Conservation (phyloP, 805 yeast species). For the Torulaspora maleeae region DNA sequence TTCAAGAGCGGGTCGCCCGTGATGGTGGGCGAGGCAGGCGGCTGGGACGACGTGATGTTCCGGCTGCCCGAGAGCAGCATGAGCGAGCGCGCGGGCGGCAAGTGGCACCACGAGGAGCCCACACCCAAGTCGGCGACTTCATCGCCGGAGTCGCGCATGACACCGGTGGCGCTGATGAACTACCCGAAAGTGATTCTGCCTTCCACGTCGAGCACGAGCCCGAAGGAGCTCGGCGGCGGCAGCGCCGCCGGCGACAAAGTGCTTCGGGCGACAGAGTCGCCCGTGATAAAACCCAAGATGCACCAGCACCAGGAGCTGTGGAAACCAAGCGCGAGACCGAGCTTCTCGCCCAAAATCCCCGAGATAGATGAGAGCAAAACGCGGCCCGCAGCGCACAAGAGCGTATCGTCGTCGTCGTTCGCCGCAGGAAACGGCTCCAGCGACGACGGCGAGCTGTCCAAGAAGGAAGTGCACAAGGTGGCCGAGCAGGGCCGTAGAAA, state of each 20-base stretch:
- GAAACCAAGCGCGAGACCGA: constrained; percentile 1
- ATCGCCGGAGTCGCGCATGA: constrained; percentile 13
- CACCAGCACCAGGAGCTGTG: constrained; percentile 1
- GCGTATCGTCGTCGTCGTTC: constrained; percentile 4
- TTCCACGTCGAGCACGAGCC: constrained; percentile 12
- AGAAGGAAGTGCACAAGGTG: constrained; percentile 58
- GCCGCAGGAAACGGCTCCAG: constrained; percentile 11
- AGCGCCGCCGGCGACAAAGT: constrained; percentile 9
- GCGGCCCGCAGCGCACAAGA: constrained; percentile 4
- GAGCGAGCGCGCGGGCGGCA: neutral
- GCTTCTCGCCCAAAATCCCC: neutral
- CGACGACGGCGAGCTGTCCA: constrained; percentile 17
- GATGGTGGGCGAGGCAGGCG: constrained; percentile 1
- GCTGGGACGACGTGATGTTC: constrained; percentile 31
- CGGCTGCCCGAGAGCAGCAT: constrained; percentile 29
- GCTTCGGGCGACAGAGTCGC: constrained; percentile 28
- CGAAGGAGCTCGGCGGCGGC: constrained; percentile 2
- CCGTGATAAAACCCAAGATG: constrained; percentile 24
- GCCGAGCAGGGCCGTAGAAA: constrained; percentile 97
- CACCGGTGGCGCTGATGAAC: constrained; percentile 25
- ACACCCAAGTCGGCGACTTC: constrained; percentile 12
- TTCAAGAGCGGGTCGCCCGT: constrained; percentile 10
- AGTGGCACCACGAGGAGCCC: constrained; percentile 8
- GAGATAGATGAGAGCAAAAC: neutral
- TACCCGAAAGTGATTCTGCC: constrained; percentile 28